Base-by-base conservation (phyloP, 2,329 filamentous ascomycete genomes). In the Fusarium illudens region DNA sequence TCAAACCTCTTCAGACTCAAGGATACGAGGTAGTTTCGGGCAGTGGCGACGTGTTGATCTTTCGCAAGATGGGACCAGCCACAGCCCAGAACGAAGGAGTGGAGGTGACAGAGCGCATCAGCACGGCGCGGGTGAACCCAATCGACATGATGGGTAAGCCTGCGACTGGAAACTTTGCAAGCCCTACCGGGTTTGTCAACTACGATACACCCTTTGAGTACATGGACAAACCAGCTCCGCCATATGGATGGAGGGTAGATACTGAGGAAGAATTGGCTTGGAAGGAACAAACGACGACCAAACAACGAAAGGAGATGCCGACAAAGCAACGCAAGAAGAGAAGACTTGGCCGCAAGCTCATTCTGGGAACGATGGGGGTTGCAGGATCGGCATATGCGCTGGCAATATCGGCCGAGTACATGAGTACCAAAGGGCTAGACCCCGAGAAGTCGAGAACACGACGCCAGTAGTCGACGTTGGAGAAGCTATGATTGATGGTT, bases 1-100 rank as follows among this genome's bases (percentile, higher is more conserved):
- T 92, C 60, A 80, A 81, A 4, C 76, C 82, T 1, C 81, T 92
- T 2, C 83, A 89, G 62, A 79, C 81, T 0, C 82, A 90, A 58
- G 90, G 90, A 0, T 92, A 88, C 65, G 89, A 91, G 70, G 88
- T 92, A 36, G 84, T 89, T 2, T 87, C 89, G 3, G 89, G 89
- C 2, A 82, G 82, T 49, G 85, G 84, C 6, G 84, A 92, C 65
- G 81, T 91, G 5, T 81, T 92, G 25, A 84, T 93, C 4, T 90
- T 92, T 73, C 88, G 87, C 65, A 89, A 90, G 76, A 83, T 87
- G 4, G 80, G 78, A 25, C 59, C 67, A 10, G 65, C 65, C 9
- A 67, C 72, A 2, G 59, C 59, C 50, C 67, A 53, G 50, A 56
- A 53, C 5, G 58, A 32, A 3, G 37, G 12, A 10, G 11, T 42